phyloP scores from a whole-genome alignment of 208 protist genomes.

The Trypanosoma brucei region DNA sequence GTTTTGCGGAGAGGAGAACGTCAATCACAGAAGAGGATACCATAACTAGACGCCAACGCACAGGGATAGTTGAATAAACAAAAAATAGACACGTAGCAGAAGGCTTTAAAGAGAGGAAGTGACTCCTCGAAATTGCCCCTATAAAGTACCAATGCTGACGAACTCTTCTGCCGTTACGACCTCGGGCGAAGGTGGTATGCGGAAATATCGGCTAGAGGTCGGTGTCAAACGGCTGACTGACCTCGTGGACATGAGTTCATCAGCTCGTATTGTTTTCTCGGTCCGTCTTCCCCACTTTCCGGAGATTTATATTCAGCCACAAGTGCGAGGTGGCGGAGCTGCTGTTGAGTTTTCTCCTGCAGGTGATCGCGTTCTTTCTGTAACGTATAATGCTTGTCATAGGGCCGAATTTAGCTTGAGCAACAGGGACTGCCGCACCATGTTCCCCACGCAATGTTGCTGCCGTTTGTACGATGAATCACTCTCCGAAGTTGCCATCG shows the following conservation, averaged over 20 bases:
- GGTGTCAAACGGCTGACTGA: constrained; percentile 58
- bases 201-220: constrained; percentile 67
- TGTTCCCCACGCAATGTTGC: constrained; percentile 55
- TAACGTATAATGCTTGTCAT: constrained; percentile 76
- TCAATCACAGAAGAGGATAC: too few relatives aligned
- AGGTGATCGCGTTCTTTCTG: constrained; percentile 10
- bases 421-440: constrained; percentile 21
- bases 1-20: not conserved
- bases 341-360: constrained; percentile 5
- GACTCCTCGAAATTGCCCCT: too few relatives aligned
- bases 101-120: too few relatives aligned
- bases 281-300: constrained; percentile 72
- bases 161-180: too few relatives aligned
- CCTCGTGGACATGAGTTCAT: constrained; percentile 23
- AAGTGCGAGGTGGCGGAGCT: constrained; percentile 22
- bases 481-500: not conserved
- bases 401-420: constrained; percentile 70
- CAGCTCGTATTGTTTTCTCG: constrained; percentile 31
- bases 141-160: too few relatives aligned
- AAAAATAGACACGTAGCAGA: too few relatives aligned
- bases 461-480: constrained; percentile 30
- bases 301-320: constrained; percentile 51
- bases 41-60: too few relatives aligned
- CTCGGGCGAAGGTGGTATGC: not conserved
- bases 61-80: too few relatives aligned